Conservation (phyloP, 257 asterid genomes). For the Asclepias syriaca region DNA sequence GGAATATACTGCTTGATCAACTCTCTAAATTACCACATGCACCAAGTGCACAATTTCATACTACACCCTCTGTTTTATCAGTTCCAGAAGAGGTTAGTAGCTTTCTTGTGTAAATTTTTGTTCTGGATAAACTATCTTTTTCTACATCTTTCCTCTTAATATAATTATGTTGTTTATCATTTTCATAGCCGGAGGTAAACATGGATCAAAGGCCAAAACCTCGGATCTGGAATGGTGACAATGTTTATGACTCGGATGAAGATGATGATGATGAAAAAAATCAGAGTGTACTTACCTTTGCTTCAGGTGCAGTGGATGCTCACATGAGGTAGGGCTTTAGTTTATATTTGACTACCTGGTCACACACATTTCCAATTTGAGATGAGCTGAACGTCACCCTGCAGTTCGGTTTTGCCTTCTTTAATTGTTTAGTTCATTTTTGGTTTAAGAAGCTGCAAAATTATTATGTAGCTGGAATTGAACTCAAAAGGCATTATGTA, state of each 20-base stretch:
- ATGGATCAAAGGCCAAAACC: constrained; percentile 82
- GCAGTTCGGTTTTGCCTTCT: neutral
- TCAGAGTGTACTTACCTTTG: constrained; percentile 34
- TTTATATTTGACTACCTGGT: constrained; percentile 5
- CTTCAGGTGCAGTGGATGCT: constrained; percentile 27
- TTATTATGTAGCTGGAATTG: neutral
- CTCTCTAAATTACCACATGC: constrained; percentile 65
- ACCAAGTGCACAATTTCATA: constrained; percentile 79
- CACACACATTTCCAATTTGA: neutral
- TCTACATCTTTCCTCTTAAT: neutral
- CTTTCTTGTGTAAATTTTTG: neutral
- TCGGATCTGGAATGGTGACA: constrained; percentile 78
- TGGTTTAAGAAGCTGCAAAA: constrained; percentile 1
- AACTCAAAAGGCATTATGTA: neutral
- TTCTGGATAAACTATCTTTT: neutral
- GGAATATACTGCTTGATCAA: constrained; percentile 72
- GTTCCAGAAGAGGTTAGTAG: constrained; percentile 68
- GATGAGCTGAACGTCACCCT: neutral
- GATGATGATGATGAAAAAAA: constrained; percentile 53
- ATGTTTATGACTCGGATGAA: constrained; percentile 58
- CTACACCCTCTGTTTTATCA: constrained; percentile 55
- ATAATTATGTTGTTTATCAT: constrained; percentile 15
- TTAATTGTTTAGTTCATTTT: neutral
- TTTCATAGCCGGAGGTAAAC: constrained; percentile 56
- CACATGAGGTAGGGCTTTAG: constrained; percentile 42